A percentile compares a stretch with the other conserved stretches of the same genome.
These are phyloP conservation scores for Oryza meyeriana DNA, from an alignment of 176 grass and related monocot genomes.

Conservation along the genomic window DNA sequence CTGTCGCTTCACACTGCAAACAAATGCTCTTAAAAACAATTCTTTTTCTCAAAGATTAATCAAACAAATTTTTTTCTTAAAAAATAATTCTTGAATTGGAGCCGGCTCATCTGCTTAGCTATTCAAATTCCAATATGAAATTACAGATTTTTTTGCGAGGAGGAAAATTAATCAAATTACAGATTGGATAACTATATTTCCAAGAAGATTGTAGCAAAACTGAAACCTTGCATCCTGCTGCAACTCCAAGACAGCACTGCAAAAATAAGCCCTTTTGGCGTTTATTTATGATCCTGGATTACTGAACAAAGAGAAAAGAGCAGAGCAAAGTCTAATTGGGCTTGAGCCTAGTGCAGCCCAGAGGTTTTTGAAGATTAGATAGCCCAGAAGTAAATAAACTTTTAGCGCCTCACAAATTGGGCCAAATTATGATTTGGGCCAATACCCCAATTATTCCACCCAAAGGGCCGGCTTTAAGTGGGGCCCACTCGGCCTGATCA, in stretches of 20 bases:
- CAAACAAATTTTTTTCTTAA: not conserved
- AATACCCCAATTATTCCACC: not conserved
- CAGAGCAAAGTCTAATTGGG: not conserved
- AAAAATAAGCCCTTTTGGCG: too few species aligned
- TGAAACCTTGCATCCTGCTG: not conserved
- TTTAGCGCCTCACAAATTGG: not conserved
- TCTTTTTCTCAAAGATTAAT: not conserved
- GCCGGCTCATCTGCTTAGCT: not conserved
- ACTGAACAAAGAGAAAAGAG: not conserved
- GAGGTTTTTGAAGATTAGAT: not conserved
- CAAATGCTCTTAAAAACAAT: too few species aligned
- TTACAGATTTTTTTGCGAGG: not conserved
- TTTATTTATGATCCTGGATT: too few species aligned
- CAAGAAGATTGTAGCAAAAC: not conserved
- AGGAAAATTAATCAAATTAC: not conserved
- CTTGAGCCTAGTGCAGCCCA: not conserved
- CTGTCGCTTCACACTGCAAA: not conserved
- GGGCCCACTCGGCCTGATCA: not conserved
- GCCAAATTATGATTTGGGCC: not conserved
- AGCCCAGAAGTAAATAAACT: not conserved
- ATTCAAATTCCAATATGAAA: not conserved
- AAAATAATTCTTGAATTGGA: not conserved
- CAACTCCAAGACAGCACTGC: not conserved
- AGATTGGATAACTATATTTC: not conserved
- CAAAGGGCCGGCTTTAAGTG: not conserved